A percentile compares a stretch with the other conserved stretches of the same genome.
Conservation (phyloP, 495 filamentous ascomycete genomes). For the Penicillium desertorum region DNA sequence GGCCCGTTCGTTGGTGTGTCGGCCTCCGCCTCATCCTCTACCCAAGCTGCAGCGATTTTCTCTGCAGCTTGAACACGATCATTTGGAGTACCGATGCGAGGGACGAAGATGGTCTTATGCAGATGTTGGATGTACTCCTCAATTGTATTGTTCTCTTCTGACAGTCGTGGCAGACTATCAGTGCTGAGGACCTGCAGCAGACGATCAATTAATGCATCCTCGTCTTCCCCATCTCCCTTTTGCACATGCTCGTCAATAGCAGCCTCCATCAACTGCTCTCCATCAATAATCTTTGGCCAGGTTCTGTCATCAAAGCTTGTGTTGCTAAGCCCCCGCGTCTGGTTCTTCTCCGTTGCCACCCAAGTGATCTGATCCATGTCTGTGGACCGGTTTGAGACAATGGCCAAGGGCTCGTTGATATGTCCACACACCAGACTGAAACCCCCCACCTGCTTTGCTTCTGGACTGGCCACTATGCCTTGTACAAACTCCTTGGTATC, state of each 20-base stretch:
- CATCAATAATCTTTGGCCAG: constrained; percentile 81
- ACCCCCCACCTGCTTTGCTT: constrained; percentile 69
- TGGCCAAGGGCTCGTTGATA: constrained; percentile 72
- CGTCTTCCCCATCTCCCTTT: constrained; percentile 39
- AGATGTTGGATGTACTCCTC: constrained; percentile 70
- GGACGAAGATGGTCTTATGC: constrained; percentile 82
- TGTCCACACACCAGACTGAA: constrained; percentile 90
- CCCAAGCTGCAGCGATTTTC: constrained; percentile 48
- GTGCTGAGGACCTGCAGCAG: constrained; percentile 68
- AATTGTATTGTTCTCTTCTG: constrained; percentile 52
- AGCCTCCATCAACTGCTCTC: constrained; percentile 48
- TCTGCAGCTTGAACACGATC: constrained; percentile 41
- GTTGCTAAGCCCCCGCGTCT: constrained; percentile 83
- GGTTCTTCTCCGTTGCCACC: constrained; percentile 62
- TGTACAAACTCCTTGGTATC: constrained; percentile 65
- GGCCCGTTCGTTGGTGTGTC: constrained; percentile 19
- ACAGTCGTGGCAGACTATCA: constrained; percentile 67
- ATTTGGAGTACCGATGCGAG: constrained; percentile 59
- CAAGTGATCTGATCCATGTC: constrained; percentile 56
- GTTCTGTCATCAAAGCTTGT: constrained; percentile 67
- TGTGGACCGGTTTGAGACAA: constrained; percentile 84
- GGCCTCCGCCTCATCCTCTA: constrained; percentile 25
- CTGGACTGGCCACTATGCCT: constrained; percentile 54
- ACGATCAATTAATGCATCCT: constrained; percentile 67
- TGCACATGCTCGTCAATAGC: constrained; percentile 50